Evolutionary conservation across 2,329 filamentous ascomycete species (phyloP).

Genomic region (Ceratocystis cubensis): DNA sequence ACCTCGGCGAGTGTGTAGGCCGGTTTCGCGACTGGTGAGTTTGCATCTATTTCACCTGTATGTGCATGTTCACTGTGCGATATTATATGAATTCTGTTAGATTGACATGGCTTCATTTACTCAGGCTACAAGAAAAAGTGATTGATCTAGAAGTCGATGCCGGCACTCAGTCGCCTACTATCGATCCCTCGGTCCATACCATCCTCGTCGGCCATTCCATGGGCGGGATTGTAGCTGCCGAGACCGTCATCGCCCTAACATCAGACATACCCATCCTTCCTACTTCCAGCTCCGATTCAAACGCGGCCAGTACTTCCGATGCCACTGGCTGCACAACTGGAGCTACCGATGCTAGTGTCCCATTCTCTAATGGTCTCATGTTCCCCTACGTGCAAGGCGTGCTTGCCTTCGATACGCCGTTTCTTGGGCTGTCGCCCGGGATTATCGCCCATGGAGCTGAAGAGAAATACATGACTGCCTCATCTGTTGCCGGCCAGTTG

Average conservation of each 20-base stretch:
- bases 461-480: constrained; percentile 65
- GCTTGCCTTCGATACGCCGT: constrained; percentile 89
- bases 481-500: constrained; percentile 54
- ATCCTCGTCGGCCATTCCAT: constrained; percentile 79
- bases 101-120: background rate
- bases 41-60: background rate
- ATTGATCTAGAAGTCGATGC: constrained; percentile 87
- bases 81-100: background rate
- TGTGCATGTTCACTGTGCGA: background rate
- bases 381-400: constrained; percentile 88
- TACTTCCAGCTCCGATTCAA: constrained; percentile 31
- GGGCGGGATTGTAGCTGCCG: constrained; percentile 89
- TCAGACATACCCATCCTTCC: constrained; percentile 43
- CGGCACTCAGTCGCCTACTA: constrained; percentile 65
- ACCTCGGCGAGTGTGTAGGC: constrained; percentile 56
- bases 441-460: constrained; percentile 81
- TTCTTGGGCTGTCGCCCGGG: constrained; percentile 65
- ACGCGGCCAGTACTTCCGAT: background rate
- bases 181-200: constrained; percentile 72
- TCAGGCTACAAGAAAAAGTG: constrained; percentile 74
- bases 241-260: constrained; percentile 63
- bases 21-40: constrained; percentile 62
- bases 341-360: constrained; percentile 24
- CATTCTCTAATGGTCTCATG: constrained; percentile 47
- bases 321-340: constrained; percentile 15